A percentile compares a stretch with the other conserved stretches of the same genome.
phyloP scores from a whole-genome alignment of 2,329 filamentous ascomycete species.

The Myrmaecium sp. region DNA sequence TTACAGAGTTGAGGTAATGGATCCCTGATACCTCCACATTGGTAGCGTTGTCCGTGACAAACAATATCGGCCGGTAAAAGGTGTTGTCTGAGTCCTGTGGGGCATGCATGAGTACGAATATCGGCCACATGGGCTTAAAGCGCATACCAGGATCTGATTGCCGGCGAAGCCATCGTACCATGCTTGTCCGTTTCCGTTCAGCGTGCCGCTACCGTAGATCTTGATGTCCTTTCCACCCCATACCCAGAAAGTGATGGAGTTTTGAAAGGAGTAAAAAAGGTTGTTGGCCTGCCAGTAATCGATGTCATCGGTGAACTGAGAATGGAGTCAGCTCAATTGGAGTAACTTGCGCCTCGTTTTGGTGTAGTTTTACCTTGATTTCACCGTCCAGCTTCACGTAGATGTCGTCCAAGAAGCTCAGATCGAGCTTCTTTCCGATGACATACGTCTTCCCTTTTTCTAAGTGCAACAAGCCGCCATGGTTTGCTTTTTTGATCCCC shows the following conservation, averaged over 20 bases:
- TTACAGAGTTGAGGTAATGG: constrained; percentile 40
- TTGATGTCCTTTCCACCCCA: constrained; percentile 50
- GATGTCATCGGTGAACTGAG: constrained; percentile 49
- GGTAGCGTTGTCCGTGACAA: constrained; percentile 44
- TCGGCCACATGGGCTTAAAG: too few relatives aligned
- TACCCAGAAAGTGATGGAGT: constrained; percentile 49
- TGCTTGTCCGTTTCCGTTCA: constrained; percentile 47
- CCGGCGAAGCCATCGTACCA: constrained; percentile 48
- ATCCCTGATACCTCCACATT: constrained; percentile 41
- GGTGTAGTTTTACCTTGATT: constrained; percentile 22
- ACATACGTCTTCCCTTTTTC: constrained; percentile 37
- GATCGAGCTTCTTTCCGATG: constrained; percentile 41
- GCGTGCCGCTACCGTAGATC: constrained; percentile 46
- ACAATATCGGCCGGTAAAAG: constrained; percentile 42
- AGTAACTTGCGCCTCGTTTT: neutral
- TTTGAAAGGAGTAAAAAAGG: constrained; percentile 50
- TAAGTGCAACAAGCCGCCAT: constrained; percentile 40
- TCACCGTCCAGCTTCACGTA: constrained; percentile 43
- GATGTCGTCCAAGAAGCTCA: constrained; percentile 40
- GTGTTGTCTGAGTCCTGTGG: constrained; percentile 36
- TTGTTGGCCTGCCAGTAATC: constrained; percentile 50
- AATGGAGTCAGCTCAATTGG: constrained; percentile 1
- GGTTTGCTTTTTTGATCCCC: constrained; percentile 38
- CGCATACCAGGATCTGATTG: too few relatives aligned
- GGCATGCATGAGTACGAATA: too few relatives aligned